Conservation (phyloP, 75 land plant genomes). For the Pseudotsuga menziesii region DNA sequence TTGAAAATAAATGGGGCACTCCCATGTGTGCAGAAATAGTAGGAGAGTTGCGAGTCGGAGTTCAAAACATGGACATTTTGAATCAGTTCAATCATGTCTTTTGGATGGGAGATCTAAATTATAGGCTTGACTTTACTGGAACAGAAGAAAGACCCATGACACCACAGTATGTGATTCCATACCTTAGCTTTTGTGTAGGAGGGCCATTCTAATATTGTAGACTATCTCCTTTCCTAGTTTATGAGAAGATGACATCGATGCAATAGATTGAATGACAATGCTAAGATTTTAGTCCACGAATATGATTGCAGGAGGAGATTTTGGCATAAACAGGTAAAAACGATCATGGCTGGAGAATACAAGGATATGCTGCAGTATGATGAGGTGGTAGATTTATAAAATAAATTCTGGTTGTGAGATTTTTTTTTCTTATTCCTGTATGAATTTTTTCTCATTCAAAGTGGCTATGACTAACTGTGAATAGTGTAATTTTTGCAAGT, state of each 20-base stretch:
- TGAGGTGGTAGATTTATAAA: slow-evolving; percentile 15
- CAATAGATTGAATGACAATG: slow-evolving; percentile 1
- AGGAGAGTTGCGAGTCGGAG: slow-evolving; percentile 22
- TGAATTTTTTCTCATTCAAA: neutral
- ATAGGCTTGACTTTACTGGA: slow-evolving; percentile 37
- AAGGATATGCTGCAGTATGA: slow-evolving; percentile 28
- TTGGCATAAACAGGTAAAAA: slow-evolving; percentile 27
- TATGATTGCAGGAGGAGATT: slow-evolving; percentile 14
- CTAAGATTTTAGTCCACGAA: neutral
- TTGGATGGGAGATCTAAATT: slow-evolving; percentile 42
- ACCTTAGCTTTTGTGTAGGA: neutral
- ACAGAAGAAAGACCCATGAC: slow-evolving; percentile 18
- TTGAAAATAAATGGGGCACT: neutral
- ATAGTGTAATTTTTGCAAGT: neutral
- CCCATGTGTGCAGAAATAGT: slow-evolving; percentile 23
- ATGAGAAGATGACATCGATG: neutral
- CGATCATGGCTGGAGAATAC: slow-evolving; percentile 18
- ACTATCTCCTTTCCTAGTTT: neutral
- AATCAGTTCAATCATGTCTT: slow-evolving; percentile 45
- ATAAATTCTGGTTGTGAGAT: neutral
- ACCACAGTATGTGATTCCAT: slow-evolving; percentile 20
- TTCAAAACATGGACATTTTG: slow-evolving; percentile 28
- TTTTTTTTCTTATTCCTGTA: neutral
- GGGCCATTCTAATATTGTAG: neutral
- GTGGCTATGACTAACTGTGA: neutral